phyloP scores from a whole-genome alignment of 2,329 filamentous ascomycete species.

The Calonectria pseudoreteaudii region DNA sequence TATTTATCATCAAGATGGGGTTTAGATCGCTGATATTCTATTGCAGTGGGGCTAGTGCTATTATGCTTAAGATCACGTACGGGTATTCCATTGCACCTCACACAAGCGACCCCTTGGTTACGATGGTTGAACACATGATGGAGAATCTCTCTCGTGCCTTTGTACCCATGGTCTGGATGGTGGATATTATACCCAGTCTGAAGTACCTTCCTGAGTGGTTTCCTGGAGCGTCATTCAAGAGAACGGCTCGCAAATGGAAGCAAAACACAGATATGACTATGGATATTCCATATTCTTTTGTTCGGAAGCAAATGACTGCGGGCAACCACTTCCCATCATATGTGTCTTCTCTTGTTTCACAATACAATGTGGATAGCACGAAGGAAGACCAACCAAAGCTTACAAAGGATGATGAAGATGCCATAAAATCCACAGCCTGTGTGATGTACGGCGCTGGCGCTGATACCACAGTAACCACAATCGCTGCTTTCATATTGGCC shows the following conservation, averaged over 20 bases:
- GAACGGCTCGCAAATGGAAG: conserved; percentile 43
- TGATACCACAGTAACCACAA: conserved; percentile 44
- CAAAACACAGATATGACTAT: conserved; percentile 27
- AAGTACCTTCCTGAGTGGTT: conserved; percentile 45
- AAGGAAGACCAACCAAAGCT: conserved; percentile 7
- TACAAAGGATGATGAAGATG: conserved; percentile 35
- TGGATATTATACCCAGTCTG: conserved; percentile 48
- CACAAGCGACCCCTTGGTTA: conserved; percentile 45
- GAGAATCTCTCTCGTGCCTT: conserved; percentile 42
- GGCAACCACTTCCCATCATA: conserved; percentile 38
- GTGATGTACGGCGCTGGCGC: conserved; percentile 46
- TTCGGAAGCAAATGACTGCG: conserved; percentile 40
- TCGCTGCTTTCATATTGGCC: conserved; percentile 41
- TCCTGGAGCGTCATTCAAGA: conserved; percentile 47
- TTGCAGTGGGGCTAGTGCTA: conserved; percentile 43
- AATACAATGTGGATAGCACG: conserved; percentile 16
- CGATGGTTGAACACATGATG: conserved; percentile 45
- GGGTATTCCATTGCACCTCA: conserved; percentile 48
- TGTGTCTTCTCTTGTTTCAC: conserved; percentile 41
- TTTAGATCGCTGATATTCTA: no score
- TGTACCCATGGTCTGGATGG: conserved; percentile 47
- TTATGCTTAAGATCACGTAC: conserved; percentile 45
- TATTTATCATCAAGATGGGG: no score
- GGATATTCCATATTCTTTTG: conserved; percentile 47
- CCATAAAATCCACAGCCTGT: conserved; percentile 40